Conservation (phyloP, 495 filamentous ascomycete genomes). For the Xylaria telfairii region DNA sequence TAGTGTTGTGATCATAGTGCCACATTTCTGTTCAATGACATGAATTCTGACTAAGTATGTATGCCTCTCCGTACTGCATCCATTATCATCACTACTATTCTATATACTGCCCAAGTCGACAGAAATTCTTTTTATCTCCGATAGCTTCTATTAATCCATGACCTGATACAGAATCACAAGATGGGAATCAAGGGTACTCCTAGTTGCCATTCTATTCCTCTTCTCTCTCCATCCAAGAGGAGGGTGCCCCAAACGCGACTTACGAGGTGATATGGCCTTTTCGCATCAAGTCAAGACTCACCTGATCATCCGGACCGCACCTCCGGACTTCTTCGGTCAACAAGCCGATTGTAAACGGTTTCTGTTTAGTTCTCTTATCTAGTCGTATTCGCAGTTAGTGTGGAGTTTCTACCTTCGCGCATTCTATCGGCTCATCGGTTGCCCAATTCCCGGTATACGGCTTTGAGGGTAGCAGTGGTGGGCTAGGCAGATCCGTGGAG, state of each 20-base stretch:
- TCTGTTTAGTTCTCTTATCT: not conserved
- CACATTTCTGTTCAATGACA: too few species aligned
- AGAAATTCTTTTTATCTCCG: not conserved
- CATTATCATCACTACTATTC: not conserved
- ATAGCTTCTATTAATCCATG: not conserved
- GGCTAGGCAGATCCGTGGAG: not conserved
- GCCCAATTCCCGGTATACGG: slow-evolving; percentile 2
- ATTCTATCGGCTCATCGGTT: not conserved
- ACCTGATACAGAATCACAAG: not conserved
- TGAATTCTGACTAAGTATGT: not conserved
- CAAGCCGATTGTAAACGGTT: not conserved
- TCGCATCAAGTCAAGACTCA: not conserved
- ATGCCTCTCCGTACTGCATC: not conserved
- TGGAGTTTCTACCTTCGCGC: not conserved
- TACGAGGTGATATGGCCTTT: not conserved
- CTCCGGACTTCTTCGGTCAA: not conserved
- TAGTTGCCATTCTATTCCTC: not conserved
- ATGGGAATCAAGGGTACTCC: not conserved
- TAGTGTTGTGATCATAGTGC: too few species aligned
- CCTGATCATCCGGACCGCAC: not conserved
- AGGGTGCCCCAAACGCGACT: not conserved
- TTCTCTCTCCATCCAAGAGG: not conserved
- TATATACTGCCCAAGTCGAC: not conserved
- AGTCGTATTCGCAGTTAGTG: not conserved
- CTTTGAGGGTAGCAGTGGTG: slow-evolving; percentile 2